Evolutionary conservation across 768 basidiomycete species (phyloP), one percentile per base, ranked within the genome.

Genomic region (Clitopilus passeckerianus): DNA sequence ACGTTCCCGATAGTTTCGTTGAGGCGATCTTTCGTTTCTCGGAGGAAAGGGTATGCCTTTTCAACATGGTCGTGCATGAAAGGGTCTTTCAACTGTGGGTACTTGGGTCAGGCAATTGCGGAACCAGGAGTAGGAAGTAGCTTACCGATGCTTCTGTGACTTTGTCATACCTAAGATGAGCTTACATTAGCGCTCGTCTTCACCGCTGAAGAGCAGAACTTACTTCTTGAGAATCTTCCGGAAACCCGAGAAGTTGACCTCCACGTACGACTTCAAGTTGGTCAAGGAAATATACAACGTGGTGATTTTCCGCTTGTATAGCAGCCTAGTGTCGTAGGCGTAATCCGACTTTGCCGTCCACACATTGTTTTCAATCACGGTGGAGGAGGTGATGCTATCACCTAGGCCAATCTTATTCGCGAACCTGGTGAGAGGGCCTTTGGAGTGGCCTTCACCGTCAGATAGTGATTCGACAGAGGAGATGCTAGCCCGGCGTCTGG

Each of bases 211-310:
- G 34, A 12, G 41, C 58, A 6, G 24, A 27, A 71, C 85, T 59
- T 69, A 94, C 90, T 98, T 98, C 75, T 98, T 98, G 68, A 95
- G 70, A 35, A 96, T 95, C 79, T 98, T 98, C 65, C 93, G 84
- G 74, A 98, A 93, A 1, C 95, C 96, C 0, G 93, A 90, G 69
- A 92, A 83, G 71, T 98, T 98, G 59, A 97, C 76, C 66, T 98
- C 93, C 58, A 93, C 86, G 63, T 93, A 99, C 6, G 93, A 90
- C 70, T 81, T 84, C 59, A 98, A 80, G 27, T 87, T 86, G 14
- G 86, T 87, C 52, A 88, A 80, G 6, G 86, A 79, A 46, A 94
- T 84, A 70, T 91, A 97, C 10, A 94, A 80, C 53, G 79, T 86
- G 0, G 93, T 91, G 56, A 98, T 92, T 62, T 89, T 80, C 44